These are phyloP conservation scores for Tetratostichococcus sp. DNA, from an alignment of 139 green algal species.

Conservation along the genomic window DNA sequence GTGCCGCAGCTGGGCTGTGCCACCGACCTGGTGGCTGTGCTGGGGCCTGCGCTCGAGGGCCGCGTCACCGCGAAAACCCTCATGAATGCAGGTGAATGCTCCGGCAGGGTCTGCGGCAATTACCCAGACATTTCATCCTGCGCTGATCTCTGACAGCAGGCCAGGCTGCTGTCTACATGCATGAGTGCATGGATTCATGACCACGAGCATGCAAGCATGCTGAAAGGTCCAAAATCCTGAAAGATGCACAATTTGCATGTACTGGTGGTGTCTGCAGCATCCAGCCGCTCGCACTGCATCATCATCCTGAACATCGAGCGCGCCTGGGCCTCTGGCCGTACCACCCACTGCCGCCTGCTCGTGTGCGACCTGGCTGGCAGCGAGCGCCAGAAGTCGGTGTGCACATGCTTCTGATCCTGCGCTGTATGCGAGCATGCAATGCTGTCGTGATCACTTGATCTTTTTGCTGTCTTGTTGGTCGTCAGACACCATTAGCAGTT, in stretches of 20 bases:
- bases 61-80: conserved; percentile 21
- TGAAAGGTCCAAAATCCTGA: background rate
- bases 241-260: too few species aligned
- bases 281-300: conserved; percentile 68
- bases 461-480: too few species aligned
- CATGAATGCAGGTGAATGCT: conserved; percentile 21
- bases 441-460: too few species aligned
- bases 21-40: background rate
- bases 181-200: too few species aligned
- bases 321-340: conserved; percentile 38
- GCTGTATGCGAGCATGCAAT: too few species aligned
- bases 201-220: background rate
- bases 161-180: too few species aligned
- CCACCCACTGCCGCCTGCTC: background rate
- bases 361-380: conserved; percentile 65
- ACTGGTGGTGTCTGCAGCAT: conserved; percentile 11
- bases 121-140: too few species aligned
- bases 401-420: too few species aligned
- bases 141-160: too few species aligned
- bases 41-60: background rate
- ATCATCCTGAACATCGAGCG: conserved; percentile 59
- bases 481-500: too few species aligned
- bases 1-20: too few species aligned
- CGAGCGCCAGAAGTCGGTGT: conserved; percentile 45
- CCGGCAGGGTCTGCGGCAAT: background rate